Conservation (phyloP, 768 basidiomycete species). For the Heimioporus sp. region DNA sequence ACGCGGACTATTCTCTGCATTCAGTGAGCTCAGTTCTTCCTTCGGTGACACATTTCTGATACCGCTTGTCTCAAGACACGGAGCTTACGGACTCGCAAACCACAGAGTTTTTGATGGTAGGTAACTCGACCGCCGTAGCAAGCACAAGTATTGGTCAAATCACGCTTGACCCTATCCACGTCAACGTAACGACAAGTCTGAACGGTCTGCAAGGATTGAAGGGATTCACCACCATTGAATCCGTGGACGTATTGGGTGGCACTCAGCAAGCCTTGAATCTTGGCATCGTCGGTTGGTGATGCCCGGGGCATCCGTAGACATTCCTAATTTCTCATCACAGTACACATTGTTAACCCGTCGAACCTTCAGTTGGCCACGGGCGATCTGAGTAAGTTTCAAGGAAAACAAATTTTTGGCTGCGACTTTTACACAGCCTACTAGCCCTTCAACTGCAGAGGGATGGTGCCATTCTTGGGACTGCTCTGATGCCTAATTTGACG, state of each 20-base stretch:
- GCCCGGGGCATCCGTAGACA: neutral
- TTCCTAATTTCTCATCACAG: conserved; percentile 26
- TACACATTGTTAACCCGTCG: conserved; percentile 66
- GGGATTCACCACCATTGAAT: conserved; percentile 50
- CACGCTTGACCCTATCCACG: conserved; percentile 67
- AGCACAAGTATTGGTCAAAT: conserved; percentile 63
- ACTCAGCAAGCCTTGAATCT: conserved; percentile 56
- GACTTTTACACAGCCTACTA: conserved; percentile 18
- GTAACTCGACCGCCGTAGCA: conserved; percentile 58
- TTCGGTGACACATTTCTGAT: neutral
- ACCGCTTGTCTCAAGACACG: conserved; percentile 39
- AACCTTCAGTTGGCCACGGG: conserved; percentile 60
- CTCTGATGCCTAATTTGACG: conserved; percentile 57
- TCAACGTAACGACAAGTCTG: conserved; percentile 63
- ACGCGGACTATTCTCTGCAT: conserved; percentile 52
- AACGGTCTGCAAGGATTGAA: conserved; percentile 61
- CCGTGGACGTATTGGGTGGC: conserved; percentile 67
- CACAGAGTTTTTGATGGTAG: conserved; percentile 57
- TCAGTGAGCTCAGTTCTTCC: conserved; percentile 43
- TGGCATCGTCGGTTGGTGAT: conserved; percentile 49
- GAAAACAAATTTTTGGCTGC: no score
- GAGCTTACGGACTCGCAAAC: conserved; percentile 49
- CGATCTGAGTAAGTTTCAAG: conserved; percentile 51
- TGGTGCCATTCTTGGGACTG: conserved; percentile 55
- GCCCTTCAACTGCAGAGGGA: conserved; percentile 57